Conservation (phyloP, 2,329 filamentous ascomycete species). For the Ustulina deusta region DNA sequence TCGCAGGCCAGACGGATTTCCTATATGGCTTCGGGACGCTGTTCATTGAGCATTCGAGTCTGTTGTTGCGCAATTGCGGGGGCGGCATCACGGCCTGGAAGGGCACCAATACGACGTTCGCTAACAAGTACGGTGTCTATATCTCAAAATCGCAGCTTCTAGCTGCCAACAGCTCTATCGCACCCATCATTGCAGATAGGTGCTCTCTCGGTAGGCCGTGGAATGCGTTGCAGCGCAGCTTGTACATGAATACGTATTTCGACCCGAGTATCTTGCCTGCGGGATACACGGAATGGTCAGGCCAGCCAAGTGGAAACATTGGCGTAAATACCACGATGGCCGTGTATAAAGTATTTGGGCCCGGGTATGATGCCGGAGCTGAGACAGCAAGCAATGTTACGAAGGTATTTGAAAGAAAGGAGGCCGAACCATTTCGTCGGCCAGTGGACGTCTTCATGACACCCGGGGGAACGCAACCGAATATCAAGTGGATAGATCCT, state of each 20-base stretch:
- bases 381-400: conserved; percentile 41
- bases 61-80: conserved; percentile 70
- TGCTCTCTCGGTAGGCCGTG: conserved; percentile 73
- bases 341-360: conserved; percentile 41
- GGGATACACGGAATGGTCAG: conserved; percentile 68
- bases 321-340: conserved; percentile 42
- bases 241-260: conserved; percentile 67
- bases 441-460: conserved; percentile 44
- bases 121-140: conserved; percentile 76
- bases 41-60: conserved; percentile 66
- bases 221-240: conserved; percentile 68
- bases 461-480: conserved; percentile 37
- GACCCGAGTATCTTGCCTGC: conserved; percentile 64
- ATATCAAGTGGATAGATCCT: conserved; percentile 42
- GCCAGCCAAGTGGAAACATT: conserved; percentile 34
- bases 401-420: conserved; percentile 29
- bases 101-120: conserved; percentile 71
- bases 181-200: conserved; percentile 53
- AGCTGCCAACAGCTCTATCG: conserved; percentile 65
- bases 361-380: conserved; percentile 40
- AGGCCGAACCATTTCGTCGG: conserved; percentile 38
- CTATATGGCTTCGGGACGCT: conserved; percentile 76
- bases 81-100: conserved; percentile 79
- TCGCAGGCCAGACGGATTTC: conserved; percentile 76
- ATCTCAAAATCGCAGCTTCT: conserved; percentile 66